These are phyloP conservation scores for Rubroshorea leprosula DNA, from an alignment of 345 rosid species.

Conservation along the genomic window DNA sequence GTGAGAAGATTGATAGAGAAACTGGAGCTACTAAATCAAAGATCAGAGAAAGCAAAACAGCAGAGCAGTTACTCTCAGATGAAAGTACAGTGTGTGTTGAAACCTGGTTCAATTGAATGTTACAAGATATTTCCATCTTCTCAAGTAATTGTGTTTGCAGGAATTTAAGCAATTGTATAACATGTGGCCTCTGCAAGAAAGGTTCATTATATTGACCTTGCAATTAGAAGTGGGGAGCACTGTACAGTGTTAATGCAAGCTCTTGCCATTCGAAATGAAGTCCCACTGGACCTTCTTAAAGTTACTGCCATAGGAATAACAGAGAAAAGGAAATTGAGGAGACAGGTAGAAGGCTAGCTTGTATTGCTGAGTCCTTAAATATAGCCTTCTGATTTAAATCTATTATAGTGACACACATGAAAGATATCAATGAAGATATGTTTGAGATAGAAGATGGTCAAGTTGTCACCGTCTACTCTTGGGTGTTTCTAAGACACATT, in stretches of 20 bases:
- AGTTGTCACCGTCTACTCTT: not conserved
- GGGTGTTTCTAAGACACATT: not conserved
- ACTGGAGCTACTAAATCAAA: no score
- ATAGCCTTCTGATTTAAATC: no score
- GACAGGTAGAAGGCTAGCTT: constrained; percentile 9
- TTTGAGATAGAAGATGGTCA: constrained; percentile 7
- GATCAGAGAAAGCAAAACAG: no score
- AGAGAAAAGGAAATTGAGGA: not conserved
- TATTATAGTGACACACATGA: not conserved
- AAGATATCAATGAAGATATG: constrained; percentile 6
- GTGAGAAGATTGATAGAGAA: no score
- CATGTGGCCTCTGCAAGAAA: constrained; percentile 12
- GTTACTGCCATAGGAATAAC: constrained; percentile 8
- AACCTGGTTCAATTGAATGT: not conserved
- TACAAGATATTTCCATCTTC: constrained; percentile 18
- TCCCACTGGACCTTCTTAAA: constrained; percentile 9
- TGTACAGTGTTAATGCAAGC: constrained; percentile 11
- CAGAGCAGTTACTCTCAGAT: no score
- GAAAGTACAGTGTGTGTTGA: not conserved
- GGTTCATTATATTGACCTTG: constrained; percentile 32
- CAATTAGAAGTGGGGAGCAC: constrained; percentile 16
- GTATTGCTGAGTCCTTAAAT: constrained; percentile 11
- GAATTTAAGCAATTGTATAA: constrained; percentile 28
- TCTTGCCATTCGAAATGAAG: not conserved
- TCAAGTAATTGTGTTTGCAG: constrained; percentile 26